Evolutionary conservation across 345 rosid genomes (phyloP).

Genomic region (Linum trigynum): DNA sequence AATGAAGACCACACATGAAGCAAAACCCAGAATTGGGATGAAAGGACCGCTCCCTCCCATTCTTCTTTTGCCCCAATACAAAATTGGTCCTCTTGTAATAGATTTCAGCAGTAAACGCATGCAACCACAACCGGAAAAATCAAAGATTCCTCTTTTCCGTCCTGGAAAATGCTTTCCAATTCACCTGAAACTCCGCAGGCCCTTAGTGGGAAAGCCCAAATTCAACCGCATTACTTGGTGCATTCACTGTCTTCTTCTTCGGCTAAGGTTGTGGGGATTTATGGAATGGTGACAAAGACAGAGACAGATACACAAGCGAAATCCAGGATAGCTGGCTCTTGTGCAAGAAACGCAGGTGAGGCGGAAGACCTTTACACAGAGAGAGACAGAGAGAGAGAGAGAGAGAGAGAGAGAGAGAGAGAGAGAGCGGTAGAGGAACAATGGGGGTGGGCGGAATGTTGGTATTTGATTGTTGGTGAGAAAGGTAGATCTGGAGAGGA

Average conservation of each 20-base stretch:
- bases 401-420: background rate
- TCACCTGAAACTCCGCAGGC: background rate
- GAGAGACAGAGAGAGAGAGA: no score
- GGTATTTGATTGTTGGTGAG: conserved; percentile 18
- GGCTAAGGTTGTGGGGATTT: conserved; percentile 2
- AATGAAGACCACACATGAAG: conserved; percentile 64
- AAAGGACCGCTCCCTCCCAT: conserved; percentile 49
- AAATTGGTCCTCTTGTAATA: background rate
- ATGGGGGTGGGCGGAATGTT: conserved; percentile 28
- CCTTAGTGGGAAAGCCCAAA: conserved; percentile 3
- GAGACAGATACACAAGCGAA: background rate
- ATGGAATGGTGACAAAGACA: background rate
- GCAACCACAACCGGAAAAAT: background rate
- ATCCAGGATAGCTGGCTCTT: background rate
- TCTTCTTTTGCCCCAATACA: conserved; percentile 25
- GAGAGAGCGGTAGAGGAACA: background rate
- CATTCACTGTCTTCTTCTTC: no score
- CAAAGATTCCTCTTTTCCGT: background rate
- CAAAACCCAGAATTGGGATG: conserved; percentile 70
- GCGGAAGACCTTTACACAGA: no score
- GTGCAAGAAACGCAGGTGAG: conserved; percentile 8
- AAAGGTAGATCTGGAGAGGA: background rate
- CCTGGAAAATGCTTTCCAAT: background rate
- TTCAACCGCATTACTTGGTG: no score
- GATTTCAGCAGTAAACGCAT: background rate